Evolutionary conservation across 352 stramenopile species (phyloP).

Genomic region (Pythium diclinum): DNA sequence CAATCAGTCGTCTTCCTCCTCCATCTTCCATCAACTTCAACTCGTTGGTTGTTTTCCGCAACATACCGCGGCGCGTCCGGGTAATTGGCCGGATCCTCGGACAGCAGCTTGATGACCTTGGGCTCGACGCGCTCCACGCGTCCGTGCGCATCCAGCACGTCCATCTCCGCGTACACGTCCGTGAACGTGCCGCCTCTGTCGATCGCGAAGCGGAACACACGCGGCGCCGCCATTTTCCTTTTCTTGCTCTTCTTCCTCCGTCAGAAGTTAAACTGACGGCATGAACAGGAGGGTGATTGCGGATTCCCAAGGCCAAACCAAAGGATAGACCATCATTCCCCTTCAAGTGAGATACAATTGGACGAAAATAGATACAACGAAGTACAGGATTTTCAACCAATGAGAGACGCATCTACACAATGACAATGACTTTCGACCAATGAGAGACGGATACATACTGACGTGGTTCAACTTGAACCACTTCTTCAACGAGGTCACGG

Average conservation of each 20-base stretch:
- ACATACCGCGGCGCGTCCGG: constrained; percentile 94
- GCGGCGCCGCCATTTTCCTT: constrained; percentile 19
- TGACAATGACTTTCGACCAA: no score
- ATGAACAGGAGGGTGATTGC: constrained; percentile 14
- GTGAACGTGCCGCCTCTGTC: constrained; percentile 98
- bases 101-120: constrained; percentile 96
- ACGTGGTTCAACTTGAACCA: no score
- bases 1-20: not conserved
- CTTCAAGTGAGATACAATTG: constrained; percentile 27
- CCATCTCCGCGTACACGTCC: constrained; percentile 95
- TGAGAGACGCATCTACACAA: not conserved
- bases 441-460: no score
- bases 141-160: constrained; percentile 61
- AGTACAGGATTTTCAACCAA: constrained; percentile 21
- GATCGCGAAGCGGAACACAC: constrained; percentile 95
- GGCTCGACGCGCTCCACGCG: constrained; percentile 45
- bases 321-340: constrained; percentile 22
- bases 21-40: not conserved
- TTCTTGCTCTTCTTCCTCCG: not conserved
- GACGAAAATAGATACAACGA: constrained; percentile 9
- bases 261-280: not conserved
- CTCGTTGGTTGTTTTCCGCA: constrained; percentile 26
- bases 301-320: not conserved
- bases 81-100: constrained; percentile 97
- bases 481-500: not conserved